Evolutionary conservation across 108 stramenopile genomes (phyloP).

Genomic region (Nitzschia sp.): DNA sequence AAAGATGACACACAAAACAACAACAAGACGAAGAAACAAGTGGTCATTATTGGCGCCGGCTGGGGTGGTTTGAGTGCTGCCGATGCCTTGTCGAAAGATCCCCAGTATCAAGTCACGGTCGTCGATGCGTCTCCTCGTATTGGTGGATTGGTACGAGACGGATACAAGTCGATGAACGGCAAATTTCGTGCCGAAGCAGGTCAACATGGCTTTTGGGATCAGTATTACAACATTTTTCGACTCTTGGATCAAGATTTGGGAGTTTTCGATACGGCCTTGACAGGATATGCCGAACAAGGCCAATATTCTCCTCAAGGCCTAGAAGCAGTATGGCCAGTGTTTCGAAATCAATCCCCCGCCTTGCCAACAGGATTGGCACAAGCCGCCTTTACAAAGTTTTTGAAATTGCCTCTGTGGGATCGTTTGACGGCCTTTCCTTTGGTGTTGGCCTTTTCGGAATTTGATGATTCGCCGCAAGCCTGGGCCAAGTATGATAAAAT

Average conservation of each 20-base stretch:
- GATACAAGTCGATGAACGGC: constrained; percentile 52
- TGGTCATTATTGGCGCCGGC: constrained; percentile 79
- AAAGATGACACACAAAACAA: neutral
- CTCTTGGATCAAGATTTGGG: constrained; percentile 44
- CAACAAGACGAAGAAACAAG: constrained; percentile 20
- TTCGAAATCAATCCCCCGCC: constrained; percentile 32
- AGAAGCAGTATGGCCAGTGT: constrained; percentile 80
- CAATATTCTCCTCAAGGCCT: constrained; percentile 68
- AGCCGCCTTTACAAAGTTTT: constrained; percentile 64
- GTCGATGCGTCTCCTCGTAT: constrained; percentile 71
- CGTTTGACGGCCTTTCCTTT: constrained; percentile 64
- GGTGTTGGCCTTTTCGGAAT: constrained; percentile 73
- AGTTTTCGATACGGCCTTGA: constrained; percentile 42
- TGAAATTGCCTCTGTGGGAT: constrained; percentile 49
- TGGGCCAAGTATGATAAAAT: constrained; percentile 71
- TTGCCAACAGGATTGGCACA: constrained; percentile 76
- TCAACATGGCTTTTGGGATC: constrained; percentile 86
- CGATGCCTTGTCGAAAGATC: constrained; percentile 45
- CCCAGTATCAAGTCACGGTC: constrained; percentile 51
- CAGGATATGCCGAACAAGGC: constrained; percentile 75
- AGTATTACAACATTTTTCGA: constrained; percentile 73
- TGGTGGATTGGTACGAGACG: constrained; percentile 82
- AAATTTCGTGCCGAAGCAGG: constrained; percentile 61
- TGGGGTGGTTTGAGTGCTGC: constrained; percentile 86
- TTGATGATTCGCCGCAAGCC: constrained; percentile 64